Percentiles rank a stretch among this genome's conserved stretches.
These are phyloP conservation scores for Musa acuminata DNA, from an alignment of 176 grass and related monocot species.

Conservation along the genomic window DNA sequence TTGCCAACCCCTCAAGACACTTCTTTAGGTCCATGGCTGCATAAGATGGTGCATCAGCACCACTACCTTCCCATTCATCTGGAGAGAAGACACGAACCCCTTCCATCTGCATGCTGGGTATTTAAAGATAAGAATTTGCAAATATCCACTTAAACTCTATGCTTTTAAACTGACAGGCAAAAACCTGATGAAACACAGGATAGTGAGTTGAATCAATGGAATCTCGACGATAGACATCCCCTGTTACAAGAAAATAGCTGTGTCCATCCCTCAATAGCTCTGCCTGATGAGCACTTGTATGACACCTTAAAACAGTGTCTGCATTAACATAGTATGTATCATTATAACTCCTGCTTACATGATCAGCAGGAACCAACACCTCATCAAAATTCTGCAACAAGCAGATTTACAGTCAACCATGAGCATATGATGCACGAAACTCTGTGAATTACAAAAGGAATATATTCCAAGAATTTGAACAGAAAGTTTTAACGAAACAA, in stretches of 20 bases:
- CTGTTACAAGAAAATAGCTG: constrained; percentile 86
- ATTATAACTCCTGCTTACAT: constrained; percentile 91
- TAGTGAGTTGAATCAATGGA: constrained; percentile 96
- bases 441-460: too few relatives aligned
- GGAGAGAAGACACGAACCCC: constrained; percentile 79
- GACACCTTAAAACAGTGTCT: constrained; percentile 16
- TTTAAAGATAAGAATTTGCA: constrained; percentile 1
- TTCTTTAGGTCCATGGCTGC: constrained; percentile 77
- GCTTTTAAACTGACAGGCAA: constrained; percentile 43
- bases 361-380: constrained; percentile 78
- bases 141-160: neutral
- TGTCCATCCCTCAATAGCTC: constrained; percentile 79
- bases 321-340: constrained; percentile 87
- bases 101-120: constrained; percentile 65
- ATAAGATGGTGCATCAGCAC: constrained; percentile 69
- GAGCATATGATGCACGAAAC: too few relatives aligned
- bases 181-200: constrained; percentile 93
- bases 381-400: constrained; percentile 85
- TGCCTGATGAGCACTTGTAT: constrained; percentile 94
- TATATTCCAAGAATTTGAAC: too few relatives aligned
- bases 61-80: constrained; percentile 66
- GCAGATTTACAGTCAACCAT: neutral
- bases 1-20: constrained; percentile 84
- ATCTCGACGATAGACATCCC: constrained; percentile 95
- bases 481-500: too few relatives aligned